Evolutionary conservation across 2,329 filamentous ascomycete species (phyloP).

Genomic region (Diplocarpon mali): DNA sequence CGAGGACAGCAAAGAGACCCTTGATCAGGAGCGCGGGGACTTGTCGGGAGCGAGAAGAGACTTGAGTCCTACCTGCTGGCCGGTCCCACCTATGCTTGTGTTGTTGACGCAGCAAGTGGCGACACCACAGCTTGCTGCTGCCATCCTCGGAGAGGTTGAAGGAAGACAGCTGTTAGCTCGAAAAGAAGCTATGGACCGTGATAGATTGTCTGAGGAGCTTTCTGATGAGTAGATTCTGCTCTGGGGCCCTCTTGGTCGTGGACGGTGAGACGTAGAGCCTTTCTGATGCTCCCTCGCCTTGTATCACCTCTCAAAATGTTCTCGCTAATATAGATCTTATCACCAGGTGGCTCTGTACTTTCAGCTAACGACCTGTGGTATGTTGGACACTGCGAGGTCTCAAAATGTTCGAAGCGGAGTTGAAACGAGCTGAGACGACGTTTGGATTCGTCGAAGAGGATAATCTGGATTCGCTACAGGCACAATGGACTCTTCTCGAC

Average conservation of each 20-base stretch:
- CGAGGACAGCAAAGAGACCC: too few relatives aligned
- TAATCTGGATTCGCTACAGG: slow-evolving; percentile 43
- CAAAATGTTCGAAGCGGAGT: slow-evolving; percentile 70
- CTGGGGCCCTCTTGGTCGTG: too few relatives aligned
- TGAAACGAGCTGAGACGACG: slow-evolving; percentile 56
- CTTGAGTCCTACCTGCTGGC: too few relatives aligned
- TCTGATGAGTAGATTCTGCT: slow-evolving; percentile 26
- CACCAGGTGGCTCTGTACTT: slow-evolving; percentile 41
- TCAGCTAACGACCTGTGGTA: slow-evolving; percentile 16
- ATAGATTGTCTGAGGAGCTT: slow-evolving; percentile 54
- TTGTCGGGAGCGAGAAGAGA: too few relatives aligned
- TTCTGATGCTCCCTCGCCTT: too few relatives aligned
- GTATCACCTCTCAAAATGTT: too few relatives aligned
- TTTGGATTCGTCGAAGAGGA: slow-evolving; percentile 52
- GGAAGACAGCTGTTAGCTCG: slow-evolving; percentile 43
- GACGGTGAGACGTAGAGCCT: too few relatives aligned
- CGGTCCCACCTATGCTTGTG: slow-evolving; percentile 53
- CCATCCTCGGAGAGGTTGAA: slow-evolving; percentile 58
- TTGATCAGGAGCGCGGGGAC: too few relatives aligned
- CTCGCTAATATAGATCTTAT: slow-evolving; percentile 38
- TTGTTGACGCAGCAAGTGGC: slow-evolving; percentile 51
- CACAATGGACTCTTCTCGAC: slow-evolving; percentile 58
- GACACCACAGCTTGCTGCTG: slow-evolving; percentile 59
- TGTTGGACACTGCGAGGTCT: slow-evolving; percentile 35
- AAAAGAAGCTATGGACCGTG: slow-evolving; percentile 56